phyloP scores from a whole-genome alignment of 176 grass and related monocot species.

The Rhipidocladum racemiflorum region DNA sequence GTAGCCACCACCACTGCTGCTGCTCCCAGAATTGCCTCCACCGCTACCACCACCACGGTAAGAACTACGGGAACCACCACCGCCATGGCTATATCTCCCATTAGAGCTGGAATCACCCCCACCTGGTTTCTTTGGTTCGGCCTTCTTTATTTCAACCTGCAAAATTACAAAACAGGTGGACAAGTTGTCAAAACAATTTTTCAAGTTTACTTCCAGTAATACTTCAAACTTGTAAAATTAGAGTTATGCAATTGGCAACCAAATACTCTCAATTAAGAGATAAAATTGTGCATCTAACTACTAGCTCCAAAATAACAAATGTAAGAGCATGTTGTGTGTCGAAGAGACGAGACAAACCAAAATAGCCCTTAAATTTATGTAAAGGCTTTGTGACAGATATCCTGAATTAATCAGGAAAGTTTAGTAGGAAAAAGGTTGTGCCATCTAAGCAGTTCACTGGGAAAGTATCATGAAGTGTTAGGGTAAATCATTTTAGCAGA shows the following conservation, averaged over 20 bases:
- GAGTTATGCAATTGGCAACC: neutral
- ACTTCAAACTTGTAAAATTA: neutral
- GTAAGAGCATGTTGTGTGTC: neutral
- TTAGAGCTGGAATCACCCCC: constrained; percentile 55
- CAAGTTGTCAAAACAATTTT: constrained; percentile 9
- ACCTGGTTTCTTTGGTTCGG: constrained; percentile 88
- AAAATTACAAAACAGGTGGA: neutral
- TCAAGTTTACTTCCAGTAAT: neutral
- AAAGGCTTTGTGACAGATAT: neutral
- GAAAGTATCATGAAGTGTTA: neutral
- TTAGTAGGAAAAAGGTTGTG: neutral
- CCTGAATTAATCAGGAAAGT: neutral
- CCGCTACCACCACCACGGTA: constrained; percentile 31
- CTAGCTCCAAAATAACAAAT: constrained; percentile 1
- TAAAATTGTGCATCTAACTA: neutral
- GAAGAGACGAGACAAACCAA: neutral
- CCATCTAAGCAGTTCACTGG: neutral
- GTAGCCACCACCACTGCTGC: constrained; percentile 30
- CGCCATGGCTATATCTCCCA: constrained; percentile 47
- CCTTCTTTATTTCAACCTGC: constrained; percentile 99
- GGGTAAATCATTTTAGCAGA: neutral
- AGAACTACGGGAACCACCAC: constrained; percentile 45
- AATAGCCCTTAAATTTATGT: neutral
- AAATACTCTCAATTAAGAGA: neutral
- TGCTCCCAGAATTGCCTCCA: constrained; percentile 26